Evolutionary conservation across 768 basidiomycete species (phyloP).

Genomic region (Boletus pseudo-olivaceus): DNA sequence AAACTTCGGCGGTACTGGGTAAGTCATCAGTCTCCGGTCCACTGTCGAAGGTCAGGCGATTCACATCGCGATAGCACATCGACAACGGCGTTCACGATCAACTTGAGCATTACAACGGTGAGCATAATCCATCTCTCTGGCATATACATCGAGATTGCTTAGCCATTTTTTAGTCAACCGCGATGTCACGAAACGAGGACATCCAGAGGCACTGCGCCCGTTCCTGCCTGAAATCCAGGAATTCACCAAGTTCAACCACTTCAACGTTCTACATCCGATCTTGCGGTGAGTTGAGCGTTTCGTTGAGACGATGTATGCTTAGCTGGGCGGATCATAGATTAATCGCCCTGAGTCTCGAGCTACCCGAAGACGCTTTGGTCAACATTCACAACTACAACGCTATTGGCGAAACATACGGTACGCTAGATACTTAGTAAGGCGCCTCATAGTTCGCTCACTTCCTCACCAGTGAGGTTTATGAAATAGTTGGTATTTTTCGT

Average conservation of each 20-base stretch:
- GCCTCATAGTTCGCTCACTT: background rate
- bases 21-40: background rate
- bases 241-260: slow-evolving; percentile 50
- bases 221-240: slow-evolving; percentile 50
- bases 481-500: slow-evolving; percentile 48
- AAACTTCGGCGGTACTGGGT: slow-evolving; percentile 52
- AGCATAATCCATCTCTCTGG: slow-evolving; percentile 10
- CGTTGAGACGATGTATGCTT: background rate
- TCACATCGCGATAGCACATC: slow-evolving; percentile 43
- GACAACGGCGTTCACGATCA: slow-evolving; percentile 62
- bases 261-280: slow-evolving; percentile 47
- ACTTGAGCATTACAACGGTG: slow-evolving; percentile 62
- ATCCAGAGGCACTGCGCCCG: slow-evolving; percentile 49
- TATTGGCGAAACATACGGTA: slow-evolving; percentile 43
- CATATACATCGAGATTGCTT: background rate
- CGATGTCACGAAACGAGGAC: slow-evolving; percentile 42
- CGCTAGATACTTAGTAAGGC: background rate
- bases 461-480: slow-evolving; percentile 53
- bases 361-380: slow-evolving; percentile 51
- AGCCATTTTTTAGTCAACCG: slow-evolving; percentile 42
- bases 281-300: slow-evolving; percentile 33
- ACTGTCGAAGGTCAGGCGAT: background rate
- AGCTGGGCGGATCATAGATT: slow-evolving; percentile 31
- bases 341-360: slow-evolving; percentile 48
- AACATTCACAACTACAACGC: slow-evolving; percentile 45